Evolutionary conservation across 768 basidiomycete genomes (phyloP).

Genomic region (Kwoniella bestiolae): DNA sequence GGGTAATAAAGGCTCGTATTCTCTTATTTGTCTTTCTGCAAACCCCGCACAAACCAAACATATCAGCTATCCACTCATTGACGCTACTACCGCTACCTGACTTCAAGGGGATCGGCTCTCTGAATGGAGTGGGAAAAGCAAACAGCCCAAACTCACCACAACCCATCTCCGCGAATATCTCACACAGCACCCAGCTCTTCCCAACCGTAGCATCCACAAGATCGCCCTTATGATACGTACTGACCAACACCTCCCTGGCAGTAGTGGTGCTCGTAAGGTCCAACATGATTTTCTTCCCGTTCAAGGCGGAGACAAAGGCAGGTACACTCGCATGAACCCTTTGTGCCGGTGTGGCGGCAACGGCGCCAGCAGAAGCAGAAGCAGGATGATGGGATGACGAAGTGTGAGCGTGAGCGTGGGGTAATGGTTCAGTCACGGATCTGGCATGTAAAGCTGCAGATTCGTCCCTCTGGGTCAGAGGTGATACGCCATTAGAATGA

Average conservation of each 20-base stretch:
- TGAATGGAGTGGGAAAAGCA: neutral
- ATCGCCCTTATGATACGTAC: conserved; percentile 70
- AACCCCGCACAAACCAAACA: neutral
- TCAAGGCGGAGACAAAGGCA: conserved; percentile 31
- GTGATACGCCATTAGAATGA: conserved; percentile 12
- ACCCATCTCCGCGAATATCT: conserved; percentile 86
- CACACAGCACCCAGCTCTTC: conserved; percentile 82
- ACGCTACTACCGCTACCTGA: too few species aligned
- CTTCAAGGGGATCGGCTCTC: too few species aligned
- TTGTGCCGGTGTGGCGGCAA: neutral
- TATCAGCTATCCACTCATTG: neutral
- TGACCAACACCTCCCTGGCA: conserved; percentile 72
- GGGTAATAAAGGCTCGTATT: conserved; percentile 80
- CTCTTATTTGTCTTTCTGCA: conserved; percentile 84
- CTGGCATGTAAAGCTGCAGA: conserved; percentile 19
- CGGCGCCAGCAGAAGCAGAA: neutral
- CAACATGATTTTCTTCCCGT: conserved; percentile 63
- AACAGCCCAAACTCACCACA: conserved; percentile 67
- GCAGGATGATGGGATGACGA: neutral
- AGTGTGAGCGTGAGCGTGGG: conserved; percentile 7
- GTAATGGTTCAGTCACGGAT: conserved; percentile 27
- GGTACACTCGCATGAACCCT: conserved; percentile 6
- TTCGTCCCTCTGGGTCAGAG: conserved; percentile 7
- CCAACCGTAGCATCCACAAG: conserved; percentile 63
- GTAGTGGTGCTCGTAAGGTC: conserved; percentile 70